A percentile compares a stretch with the other conserved stretches of the same genome.
phyloP scores from a whole-genome alignment of 78 protist genomes.

The Dictyostelium capitatum region DNA sequence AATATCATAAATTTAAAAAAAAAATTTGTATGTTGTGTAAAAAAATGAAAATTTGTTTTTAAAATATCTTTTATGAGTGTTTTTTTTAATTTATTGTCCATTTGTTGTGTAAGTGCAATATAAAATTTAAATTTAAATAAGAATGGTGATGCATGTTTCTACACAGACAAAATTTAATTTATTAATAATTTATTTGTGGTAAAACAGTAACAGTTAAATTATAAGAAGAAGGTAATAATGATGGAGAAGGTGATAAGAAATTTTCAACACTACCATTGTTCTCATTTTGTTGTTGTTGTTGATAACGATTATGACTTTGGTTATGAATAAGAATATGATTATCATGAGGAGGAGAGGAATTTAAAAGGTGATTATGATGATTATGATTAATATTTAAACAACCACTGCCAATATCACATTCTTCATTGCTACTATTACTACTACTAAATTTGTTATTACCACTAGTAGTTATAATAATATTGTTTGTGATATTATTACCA shows the following conservation, averaged over 20 bases:
- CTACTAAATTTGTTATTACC: neutral
- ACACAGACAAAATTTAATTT: no score
- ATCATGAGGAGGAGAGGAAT: neutral
- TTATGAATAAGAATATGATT: neutral
- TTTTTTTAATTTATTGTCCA: no score
- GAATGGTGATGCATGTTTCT: no score
- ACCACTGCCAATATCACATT: neutral
- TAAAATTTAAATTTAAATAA: no score
- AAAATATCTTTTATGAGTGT: no score
- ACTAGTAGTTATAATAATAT: no score
- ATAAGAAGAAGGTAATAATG: conserved; percentile 29
- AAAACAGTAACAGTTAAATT: conserved; percentile 23
- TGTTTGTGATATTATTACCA: neutral
- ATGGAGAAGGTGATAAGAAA: conserved; percentile 2
- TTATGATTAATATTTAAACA: neutral
- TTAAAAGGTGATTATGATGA: neutral
- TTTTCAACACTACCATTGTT: neutral
- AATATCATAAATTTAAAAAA: no score
- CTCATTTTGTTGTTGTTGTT: neutral
- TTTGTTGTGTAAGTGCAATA: no score
- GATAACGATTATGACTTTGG: neutral
- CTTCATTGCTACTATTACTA: neutral
- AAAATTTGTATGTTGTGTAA: no score
- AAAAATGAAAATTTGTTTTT: no score
- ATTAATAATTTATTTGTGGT: neutral